phyloP scores from a whole-genome alignment of 2,329 filamentous ascomycete species.

The Taxawa tesnikishii region DNA sequence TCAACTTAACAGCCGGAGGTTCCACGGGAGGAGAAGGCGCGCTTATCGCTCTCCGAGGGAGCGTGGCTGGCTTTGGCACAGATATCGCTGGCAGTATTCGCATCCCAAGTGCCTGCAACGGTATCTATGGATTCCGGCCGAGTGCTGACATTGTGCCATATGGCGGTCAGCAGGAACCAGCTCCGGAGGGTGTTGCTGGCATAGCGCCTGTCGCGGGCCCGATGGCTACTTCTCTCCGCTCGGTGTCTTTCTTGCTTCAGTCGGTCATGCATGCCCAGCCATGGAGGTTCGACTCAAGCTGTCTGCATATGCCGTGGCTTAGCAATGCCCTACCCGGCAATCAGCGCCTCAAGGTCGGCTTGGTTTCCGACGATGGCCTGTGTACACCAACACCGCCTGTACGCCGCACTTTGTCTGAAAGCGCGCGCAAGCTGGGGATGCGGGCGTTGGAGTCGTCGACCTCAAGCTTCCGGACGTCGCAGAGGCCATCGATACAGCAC shows the following conservation, averaged over 20 bases:
- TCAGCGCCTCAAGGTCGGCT: slow-evolving; percentile 10
- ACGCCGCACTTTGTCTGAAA: slow-evolving; percentile 9
- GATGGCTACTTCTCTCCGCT: slow-evolving; percentile 14
- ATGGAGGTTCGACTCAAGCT: slow-evolving; percentile 12
- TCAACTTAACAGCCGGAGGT: slow-evolving; percentile 49
- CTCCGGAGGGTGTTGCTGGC: slow-evolving; percentile 2
- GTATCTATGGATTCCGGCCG: slow-evolving; percentile 18
- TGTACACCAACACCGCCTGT: slow-evolving; percentile 12
- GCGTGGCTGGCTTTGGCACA: slow-evolving; percentile 48
- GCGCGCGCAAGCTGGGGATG: slow-evolving; percentile 8
- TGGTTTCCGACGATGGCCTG: slow-evolving; percentile 11
- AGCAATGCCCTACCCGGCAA: slow-evolving; percentile 2
- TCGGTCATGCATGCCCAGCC: slow-evolving; percentile 11
- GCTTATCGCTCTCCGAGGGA: slow-evolving; percentile 45
- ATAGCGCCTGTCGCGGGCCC: slow-evolving; percentile 14
- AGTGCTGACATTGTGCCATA: slow-evolving; percentile 8
- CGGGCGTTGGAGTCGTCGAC: slow-evolving; percentile 10
- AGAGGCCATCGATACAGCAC: slow-evolving; percentile 8
- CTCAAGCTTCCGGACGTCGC: slow-evolving; percentile 10
- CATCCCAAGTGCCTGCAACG: slow-evolving; percentile 71
- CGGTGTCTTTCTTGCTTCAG: slow-evolving; percentile 12
- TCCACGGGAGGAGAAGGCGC: slow-evolving; percentile 54
- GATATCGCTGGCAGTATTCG: slow-evolving; percentile 53
- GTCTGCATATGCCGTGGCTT: slow-evolving; percentile 11
- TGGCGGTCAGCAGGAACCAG: slow-evolving; percentile 5